phyloP scores from a whole-genome alignment of 2,329 filamentous ascomycete genomes.

The Diplodia corticola region DNA sequence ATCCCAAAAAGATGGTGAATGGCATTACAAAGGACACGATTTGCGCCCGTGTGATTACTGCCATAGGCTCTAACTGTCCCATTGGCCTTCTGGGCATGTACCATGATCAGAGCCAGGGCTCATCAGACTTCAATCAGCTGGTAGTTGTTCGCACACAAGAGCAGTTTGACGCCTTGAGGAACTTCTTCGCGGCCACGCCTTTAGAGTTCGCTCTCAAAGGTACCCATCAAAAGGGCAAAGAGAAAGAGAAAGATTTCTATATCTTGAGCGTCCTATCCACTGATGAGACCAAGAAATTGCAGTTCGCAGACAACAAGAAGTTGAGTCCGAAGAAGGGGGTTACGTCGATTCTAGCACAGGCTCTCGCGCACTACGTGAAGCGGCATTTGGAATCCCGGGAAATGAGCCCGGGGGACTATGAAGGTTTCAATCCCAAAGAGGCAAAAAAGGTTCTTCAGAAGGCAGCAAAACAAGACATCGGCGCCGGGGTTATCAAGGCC shows the following conservation, averaged over 20 bases:
- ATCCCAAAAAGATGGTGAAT: background rate
- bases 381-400: background rate
- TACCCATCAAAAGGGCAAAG: background rate
- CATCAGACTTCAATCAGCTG: background rate
- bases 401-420: background rate
- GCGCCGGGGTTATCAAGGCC: background rate
- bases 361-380: background rate
- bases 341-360: background rate
- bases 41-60: background rate
- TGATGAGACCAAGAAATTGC: background rate
- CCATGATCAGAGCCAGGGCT: background rate
- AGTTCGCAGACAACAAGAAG: conserved; percentile 1
- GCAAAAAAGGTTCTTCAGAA: background rate
- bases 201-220: background rate
- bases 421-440: conserved; percentile 3
- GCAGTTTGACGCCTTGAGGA: background rate
- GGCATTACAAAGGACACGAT: background rate
- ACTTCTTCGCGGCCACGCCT: background rate
- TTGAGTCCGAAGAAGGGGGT: background rate
- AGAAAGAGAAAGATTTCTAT: background rate
- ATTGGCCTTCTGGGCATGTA: background rate
- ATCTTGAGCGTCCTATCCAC: background rate
- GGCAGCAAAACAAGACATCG: background rate
- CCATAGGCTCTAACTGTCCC: background rate
- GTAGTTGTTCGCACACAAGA: conserved; percentile 4